Conservation (phyloP, 225 moss, liverwort and hornwort genomes). For the Ulota crispa region DNA sequence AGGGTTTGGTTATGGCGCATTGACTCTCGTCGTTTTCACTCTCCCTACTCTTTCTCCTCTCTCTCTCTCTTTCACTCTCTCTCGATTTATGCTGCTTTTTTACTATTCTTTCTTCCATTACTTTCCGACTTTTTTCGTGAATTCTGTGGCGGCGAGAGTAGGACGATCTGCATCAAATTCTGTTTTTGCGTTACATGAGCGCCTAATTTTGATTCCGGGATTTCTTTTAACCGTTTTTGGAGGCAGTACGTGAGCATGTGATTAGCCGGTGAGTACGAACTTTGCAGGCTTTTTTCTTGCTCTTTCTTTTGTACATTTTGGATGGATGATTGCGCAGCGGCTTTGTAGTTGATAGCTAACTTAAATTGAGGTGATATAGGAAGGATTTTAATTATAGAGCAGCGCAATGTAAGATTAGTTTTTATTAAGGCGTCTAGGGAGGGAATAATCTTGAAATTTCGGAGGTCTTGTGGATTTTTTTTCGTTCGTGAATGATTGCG, state of each 20-base stretch:
- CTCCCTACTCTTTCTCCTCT: background rate
- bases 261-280: conserved; percentile 29
- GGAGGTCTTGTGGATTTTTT: background rate
- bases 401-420: background rate
- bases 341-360: background rate
- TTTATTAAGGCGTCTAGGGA: background rate
- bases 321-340: background rate
- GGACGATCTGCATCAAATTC: background rate
- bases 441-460: background rate
- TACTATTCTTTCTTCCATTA: background rate
- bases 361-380: background rate
- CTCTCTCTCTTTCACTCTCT: too few species aligned
- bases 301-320: background rate
- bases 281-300: background rate
- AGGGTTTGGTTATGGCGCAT: conserved; percentile 24
- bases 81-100: background rate
- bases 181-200: background rate
- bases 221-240: background rate
- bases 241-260: conserved; percentile 35
- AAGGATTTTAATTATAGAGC: background rate
- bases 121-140: background rate
- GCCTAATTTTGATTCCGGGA: background rate
- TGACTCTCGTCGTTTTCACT: background rate
- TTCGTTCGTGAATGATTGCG: background rate
- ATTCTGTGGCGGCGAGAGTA: conserved; percentile 11